These are phyloP conservation scores for Geranium incanum DNA, from an alignment of 441 rosid species.

Conservation along the genomic window DNA sequence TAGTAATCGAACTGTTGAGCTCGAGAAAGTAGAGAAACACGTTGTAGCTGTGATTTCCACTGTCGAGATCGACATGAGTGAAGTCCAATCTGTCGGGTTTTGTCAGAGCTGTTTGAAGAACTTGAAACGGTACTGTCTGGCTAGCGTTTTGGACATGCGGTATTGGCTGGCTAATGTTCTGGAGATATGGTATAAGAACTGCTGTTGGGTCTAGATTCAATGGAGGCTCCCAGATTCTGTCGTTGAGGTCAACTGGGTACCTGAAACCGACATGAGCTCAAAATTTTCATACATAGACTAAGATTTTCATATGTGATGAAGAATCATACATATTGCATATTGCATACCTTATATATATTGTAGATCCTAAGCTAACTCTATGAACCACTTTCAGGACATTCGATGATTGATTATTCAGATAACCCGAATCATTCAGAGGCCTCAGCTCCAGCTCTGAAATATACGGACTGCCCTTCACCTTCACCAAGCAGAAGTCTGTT, in stretches of 20 bases:
- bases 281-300: not conserved
- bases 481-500: slow-evolving; percentile 44
- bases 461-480: slow-evolving; percentile 35
- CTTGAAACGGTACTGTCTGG: slow-evolving; percentile 37
- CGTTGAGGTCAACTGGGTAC: slow-evolving; percentile 45
- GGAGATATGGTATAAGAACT: slow-evolving; percentile 8
- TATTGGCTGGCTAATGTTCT: not conserved
- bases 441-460: slow-evolving; percentile 52
- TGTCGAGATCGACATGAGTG: slow-evolving; percentile 31
- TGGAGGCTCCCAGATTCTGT: slow-evolving; percentile 52
- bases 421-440: slow-evolving; percentile 33
- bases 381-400: slow-evolving; percentile 36
- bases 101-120: slow-evolving; percentile 43
- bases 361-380: slow-evolving; percentile 24
- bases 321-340: not conserved
- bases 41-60: no score
- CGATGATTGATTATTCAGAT: slow-evolving; percentile 27
- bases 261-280: slow-evolving; percentile 29
- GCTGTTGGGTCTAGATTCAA: slow-evolving; percentile 16
- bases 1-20: slow-evolving; percentile 27
- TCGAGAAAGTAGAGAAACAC: slow-evolving; percentile 62
- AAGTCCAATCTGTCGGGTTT: slow-evolving; percentile 34
- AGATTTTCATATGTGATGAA: not conserved
- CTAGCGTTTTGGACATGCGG: slow-evolving; percentile 12
- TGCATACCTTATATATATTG: not conserved